Evolutionary conservation across 169 alveolate genomes (phyloP), one percentile per base, ranked within the genome.

Genomic region (Plasmodium adleri): DNA sequence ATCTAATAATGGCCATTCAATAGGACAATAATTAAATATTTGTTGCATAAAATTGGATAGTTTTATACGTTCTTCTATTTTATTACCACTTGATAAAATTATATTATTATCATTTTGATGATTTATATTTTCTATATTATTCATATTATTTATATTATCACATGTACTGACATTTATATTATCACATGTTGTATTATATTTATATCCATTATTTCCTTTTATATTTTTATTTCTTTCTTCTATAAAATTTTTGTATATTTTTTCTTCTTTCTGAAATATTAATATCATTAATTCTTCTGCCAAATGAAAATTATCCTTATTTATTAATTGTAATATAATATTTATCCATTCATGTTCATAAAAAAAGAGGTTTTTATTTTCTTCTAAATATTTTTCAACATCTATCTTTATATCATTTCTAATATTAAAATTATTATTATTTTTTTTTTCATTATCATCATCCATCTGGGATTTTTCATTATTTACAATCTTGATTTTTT

Each of bases 1-100:
- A 47, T 83, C 91, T 67, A 83, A 50, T 1, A 83, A 49, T 7
- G 91, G 91, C 91, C 91, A 83, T 9, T 83, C 83, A 6, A 22
- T 7, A 32, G 91, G 91, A 15, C 91, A 83, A 28, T 26, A 56
- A 45, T 68, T 20, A 1, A 56, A 6, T 17, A 83, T 83, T 56
- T 83, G 91, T 32, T 83, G 20, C 91, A 83, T 83, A 63, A 68
- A 83, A 32, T 15, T 32, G n/a, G 91, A 68, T 3, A 83, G 32
- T 9, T 68, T 17, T 12, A 17, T 62, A 17, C 13, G 1, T 22
- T n/a, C n/a, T 26, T 54, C 6, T 9, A 13, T 52, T 43, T 22
- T 26, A 20, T 43, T 28, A 43, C 20, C 15, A 28, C 70, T 54
- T 13, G 24, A 60, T 17, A 9, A 39, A 39, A 39, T 39, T 24